Evolutionary conservation across 176 grass and related monocot genomes (phyloP).

Genomic region (Pontederia paniculata): DNA sequence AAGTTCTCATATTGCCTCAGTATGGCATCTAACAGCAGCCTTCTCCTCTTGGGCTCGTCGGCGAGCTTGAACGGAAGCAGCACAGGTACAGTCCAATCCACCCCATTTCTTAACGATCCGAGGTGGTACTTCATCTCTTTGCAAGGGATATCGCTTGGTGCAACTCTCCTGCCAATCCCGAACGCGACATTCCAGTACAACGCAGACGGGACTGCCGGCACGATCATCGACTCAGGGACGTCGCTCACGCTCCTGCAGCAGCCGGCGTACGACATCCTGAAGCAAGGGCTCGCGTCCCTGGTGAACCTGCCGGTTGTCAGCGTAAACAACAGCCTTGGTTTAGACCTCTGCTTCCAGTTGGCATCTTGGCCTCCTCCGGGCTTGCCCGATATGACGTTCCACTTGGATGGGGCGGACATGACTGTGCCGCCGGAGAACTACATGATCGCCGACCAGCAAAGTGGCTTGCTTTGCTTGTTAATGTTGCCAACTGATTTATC

Average conservation of each 20-base stretch:
- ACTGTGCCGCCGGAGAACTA: constrained; percentile 28
- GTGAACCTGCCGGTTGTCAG: constrained; percentile 1
- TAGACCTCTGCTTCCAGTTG: constrained; percentile 43
- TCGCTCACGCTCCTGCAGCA: constrained; percentile 33
- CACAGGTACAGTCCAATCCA: constrained; percentile 27
- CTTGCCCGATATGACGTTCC: constrained; percentile 37
- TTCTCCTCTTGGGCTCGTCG: constrained; percentile 35
- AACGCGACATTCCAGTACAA: constrained; percentile 24
- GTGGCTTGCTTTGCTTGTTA: constrained; percentile 28
- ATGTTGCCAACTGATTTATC: constrained; percentile 24
- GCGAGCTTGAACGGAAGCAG: constrained; percentile 22
- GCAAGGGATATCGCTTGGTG: constrained; percentile 38
- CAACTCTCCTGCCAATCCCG: constrained; percentile 17
- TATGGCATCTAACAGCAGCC: constrained; percentile 16
- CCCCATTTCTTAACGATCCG: constrained; percentile 29
- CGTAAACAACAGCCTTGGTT: constrained; percentile 19
- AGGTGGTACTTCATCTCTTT: constrained; percentile 52
- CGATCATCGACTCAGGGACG: constrained; percentile 51
- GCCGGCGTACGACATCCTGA: constrained; percentile 28
- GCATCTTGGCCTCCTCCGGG: not conserved
- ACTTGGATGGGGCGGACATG: constrained; percentile 39
- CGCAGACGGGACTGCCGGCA: constrained; percentile 19
- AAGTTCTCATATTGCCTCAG: constrained; percentile 58
- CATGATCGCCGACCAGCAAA: constrained; percentile 20
- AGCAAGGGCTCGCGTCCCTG: constrained; percentile 22